Evolutionary conservation across 1,139 yeast species (phyloP), one percentile per base, ranked within the genome.

Genomic region (Sugiyamaella castrensis): DNA sequence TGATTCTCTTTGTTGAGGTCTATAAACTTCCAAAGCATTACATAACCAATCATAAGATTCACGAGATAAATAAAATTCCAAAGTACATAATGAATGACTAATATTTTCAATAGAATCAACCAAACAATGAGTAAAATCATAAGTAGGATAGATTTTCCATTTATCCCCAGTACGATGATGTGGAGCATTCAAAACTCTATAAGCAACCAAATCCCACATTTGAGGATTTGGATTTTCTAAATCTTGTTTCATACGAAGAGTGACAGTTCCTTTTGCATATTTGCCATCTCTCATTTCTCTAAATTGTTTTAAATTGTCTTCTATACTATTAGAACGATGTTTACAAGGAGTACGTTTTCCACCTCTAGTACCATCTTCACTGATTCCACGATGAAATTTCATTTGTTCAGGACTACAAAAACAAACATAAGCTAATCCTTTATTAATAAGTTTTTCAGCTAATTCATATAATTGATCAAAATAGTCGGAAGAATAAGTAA

Each of bases 121-220:
- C 71, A 94, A 78, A 81, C 98, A 92, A 80, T 92, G 98, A 26
- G 98, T 92, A 72, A 94, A 94, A 68, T 94, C 98, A 67, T 94
- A 94, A 15, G 98, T 94, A 55, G 99, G 99, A 66, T 94, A 94
- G 53, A 94, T 91, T 71, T 85, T 88, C 99, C 99, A 94, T 69
- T 86, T 86, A 66, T 80, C 84, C 49, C 98, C 98, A 12, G 98
- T 92, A 71, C 98, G 84, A 69, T 92, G 96, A 71, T 94, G 98
- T 28, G 88, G 80, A 24, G 96, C 91, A 61, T 91, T 77, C 61
- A 94, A 75, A 7, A 94, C 96, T 69, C 99, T 81, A 72, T 94
- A 94, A n/a, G 98, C 98, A 53, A 92, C 95, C 59, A 92, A 79
- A 70, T 94, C 99, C 98, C 99, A 94, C 98, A 94, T 94, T 72